phyloP scores from a whole-genome alignment of 176 grass and related monocot species.

The Aechmea fasciata region DNA sequence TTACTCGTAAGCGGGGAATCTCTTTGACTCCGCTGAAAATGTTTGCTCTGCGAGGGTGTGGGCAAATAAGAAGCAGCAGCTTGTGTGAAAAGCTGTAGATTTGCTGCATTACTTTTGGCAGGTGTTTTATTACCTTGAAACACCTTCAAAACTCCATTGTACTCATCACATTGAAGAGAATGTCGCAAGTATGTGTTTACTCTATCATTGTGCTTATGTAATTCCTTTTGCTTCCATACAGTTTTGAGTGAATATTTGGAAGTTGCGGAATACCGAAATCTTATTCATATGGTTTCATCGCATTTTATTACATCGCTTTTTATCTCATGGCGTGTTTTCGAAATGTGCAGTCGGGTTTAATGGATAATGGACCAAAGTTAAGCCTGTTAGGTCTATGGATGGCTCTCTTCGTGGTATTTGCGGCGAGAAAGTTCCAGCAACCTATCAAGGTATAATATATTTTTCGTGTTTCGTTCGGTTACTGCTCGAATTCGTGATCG shows the following conservation, averaged over 20 bases:
- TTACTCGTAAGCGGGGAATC: not conserved
- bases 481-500: not conserved
- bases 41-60: too few relatives aligned
- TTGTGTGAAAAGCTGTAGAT: too few relatives aligned
- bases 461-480: not conserved
- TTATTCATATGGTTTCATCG: not conserved
- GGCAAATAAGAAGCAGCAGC: too few relatives aligned
- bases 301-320: too few relatives aligned
- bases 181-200: not conserved
- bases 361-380: slow-evolving; percentile 59
- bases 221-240: not conserved
- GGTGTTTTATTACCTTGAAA: not conserved
- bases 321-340: not conserved
- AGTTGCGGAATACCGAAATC: not conserved
- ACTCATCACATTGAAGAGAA: too few relatives aligned
- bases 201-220: not conserved
- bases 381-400: slow-evolving; percentile 61
- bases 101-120: not conserved
- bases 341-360: slow-evolving; percentile 47
- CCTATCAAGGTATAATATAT: slow-evolving; percentile 56
- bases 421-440: slow-evolving; percentile 82
- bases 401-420: slow-evolving; percentile 63
- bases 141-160: not conserved
- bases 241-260: not conserved
- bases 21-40: too few relatives aligned